These are phyloP conservation scores for Trametopsis cervina DNA, from an alignment of 768 basidiomycete genomes.

Conservation along the genomic window DNA sequence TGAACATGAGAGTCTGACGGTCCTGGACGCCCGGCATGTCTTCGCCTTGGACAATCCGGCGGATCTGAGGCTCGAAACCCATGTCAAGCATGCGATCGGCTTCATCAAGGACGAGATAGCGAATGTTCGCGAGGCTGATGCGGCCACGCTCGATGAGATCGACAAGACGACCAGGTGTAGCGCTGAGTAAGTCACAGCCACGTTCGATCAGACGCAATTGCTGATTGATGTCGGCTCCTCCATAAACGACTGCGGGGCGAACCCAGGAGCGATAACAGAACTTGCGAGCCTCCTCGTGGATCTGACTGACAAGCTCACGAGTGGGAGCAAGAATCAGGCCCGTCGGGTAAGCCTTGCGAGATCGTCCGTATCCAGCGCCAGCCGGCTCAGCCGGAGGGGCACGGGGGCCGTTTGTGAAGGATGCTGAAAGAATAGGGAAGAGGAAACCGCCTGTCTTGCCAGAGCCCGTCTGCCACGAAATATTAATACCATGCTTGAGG, in stretches of 20 bases:
- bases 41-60: constrained; percentile 94
- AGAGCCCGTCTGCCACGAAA: constrained; percentile 89
- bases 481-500: not conserved
- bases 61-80: constrained; percentile 99
- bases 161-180: constrained; percentile 96
- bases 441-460: constrained; percentile 99
- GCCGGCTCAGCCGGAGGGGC: constrained; percentile 51
- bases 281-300: constrained; percentile 98
- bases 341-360: constrained; percentile 91
- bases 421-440: constrained; percentile 95
- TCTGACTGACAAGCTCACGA: constrained; percentile 97
- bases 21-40: constrained; percentile 94
- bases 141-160: constrained; percentile 97
- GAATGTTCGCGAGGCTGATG: constrained; percentile 93
- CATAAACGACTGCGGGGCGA: constrained; percentile 96
- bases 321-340: constrained; percentile 98
- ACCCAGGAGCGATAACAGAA: constrained; percentile 99
- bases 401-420: constrained; percentile 78
- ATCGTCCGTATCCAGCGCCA: constrained; percentile 47
- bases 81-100: constrained; percentile 99
- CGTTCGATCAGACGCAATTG: constrained; percentile 93
- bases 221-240: constrained; percentile 95
- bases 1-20: constrained; percentile 99
- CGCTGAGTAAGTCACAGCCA: constrained; percentile 94
- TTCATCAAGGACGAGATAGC: constrained; percentile 97